Conservation (phyloP, 2,329 filamentous ascomycete genomes). For the Fusarium sororula region DNA sequence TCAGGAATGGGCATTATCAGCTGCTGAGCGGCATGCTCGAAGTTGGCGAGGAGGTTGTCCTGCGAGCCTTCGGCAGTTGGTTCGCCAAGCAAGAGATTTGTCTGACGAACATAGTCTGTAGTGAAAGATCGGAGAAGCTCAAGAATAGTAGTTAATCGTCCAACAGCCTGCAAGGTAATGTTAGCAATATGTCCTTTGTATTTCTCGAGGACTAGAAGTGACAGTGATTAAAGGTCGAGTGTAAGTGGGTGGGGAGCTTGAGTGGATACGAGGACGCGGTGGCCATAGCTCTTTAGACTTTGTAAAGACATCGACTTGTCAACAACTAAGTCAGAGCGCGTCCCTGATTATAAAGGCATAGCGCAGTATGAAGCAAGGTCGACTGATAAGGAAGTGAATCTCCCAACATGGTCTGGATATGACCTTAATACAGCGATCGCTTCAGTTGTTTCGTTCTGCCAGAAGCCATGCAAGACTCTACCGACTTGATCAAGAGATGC, state of each 20-base stretch:
- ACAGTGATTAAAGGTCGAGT: not conserved
- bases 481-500: not conserved
- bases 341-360: not conserved
- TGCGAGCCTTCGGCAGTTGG: constrained; percentile 60
- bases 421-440: too few relatives aligned
- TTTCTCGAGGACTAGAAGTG: not conserved
- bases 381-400: not conserved
- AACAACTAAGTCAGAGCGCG: constrained; percentile 27
- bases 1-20: constrained; percentile 54
- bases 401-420: not conserved
- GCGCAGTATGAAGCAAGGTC: not conserved
- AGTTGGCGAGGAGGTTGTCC: constrained; percentile 58
- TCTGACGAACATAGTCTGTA: constrained; percentile 87
- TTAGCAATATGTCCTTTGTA: constrained; percentile 47
- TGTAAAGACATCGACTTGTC: constrained; percentile 9
- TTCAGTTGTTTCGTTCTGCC: not conserved
- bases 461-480: not conserved
- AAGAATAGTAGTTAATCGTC: constrained; percentile 79
- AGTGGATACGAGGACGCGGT: constrained; percentile 16
- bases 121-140: constrained; percentile 82
- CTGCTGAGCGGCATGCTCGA: constrained; percentile 61
- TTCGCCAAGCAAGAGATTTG: constrained; percentile 80
- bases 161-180: constrained; percentile 50
- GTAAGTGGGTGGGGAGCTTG: constrained; percentile 22
- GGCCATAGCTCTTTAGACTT: constrained; percentile 32